phyloP scores from a whole-genome alignment of 495 filamentous ascomycete species.

The Lentithecium fluviatile region DNA sequence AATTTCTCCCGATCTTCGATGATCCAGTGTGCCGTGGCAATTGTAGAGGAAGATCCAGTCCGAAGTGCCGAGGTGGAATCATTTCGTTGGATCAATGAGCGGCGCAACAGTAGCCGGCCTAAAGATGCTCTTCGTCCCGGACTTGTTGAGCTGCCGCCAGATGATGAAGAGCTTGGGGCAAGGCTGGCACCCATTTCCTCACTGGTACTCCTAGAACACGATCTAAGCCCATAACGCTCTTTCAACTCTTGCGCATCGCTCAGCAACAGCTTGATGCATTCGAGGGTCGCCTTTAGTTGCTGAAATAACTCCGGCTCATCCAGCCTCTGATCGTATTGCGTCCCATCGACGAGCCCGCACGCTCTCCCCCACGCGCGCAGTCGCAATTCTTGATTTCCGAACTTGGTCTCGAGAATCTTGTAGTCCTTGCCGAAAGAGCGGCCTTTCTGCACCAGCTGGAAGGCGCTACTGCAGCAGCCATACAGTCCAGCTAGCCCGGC shows the following conservation, averaged over 20 bases:
- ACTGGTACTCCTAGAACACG: neutral
- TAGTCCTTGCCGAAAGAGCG: neutral
- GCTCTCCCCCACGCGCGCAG: neutral
- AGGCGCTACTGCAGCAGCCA: neutral
- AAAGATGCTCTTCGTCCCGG: neutral
- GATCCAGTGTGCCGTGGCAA: neutral
- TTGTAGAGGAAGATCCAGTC: neutral
- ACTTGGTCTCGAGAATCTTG: neutral
- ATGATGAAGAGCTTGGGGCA: neutral
- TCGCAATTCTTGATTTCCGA: constrained; percentile 1
- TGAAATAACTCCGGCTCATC: neutral
- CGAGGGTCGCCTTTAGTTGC: neutral
- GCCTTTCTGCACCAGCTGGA: neutral
- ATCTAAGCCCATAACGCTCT: constrained; percentile 2
- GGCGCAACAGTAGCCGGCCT: neutral
- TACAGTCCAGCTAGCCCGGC: constrained; percentile 3
- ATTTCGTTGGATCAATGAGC: neutral
- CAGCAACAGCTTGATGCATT: constrained; percentile 1
- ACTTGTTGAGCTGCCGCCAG: neutral
- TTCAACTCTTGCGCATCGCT: neutral
- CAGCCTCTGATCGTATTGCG: neutral
- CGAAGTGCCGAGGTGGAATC: too few relatives aligned
- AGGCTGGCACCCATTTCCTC: too few relatives aligned
- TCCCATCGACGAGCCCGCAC: neutral
- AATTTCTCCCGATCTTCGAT: constrained; percentile 2